A percentile compares a stretch with the other conserved stretches of the same genome.
Conservation (phyloP, 805 yeast species). For the Alloascoidea hylecoeti region DNA sequence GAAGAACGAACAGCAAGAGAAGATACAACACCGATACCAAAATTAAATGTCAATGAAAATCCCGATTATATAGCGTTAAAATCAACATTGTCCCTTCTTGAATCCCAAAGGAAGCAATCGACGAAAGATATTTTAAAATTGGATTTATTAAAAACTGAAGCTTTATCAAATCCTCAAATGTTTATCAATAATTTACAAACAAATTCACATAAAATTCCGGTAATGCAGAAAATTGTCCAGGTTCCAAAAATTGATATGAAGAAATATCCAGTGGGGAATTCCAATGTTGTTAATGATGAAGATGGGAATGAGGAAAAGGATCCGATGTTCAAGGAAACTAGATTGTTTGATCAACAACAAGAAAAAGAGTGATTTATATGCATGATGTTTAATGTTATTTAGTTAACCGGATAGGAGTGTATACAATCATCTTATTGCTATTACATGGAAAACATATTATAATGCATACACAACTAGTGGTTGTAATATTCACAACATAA, state of each 20-base stretch:
- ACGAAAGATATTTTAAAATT: constrained; percentile 12
- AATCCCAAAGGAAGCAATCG: constrained; percentile 12
- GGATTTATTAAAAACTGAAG: constrained; percentile 11
- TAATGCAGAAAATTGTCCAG: constrained; percentile 12
- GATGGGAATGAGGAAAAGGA: too few relatives aligned
- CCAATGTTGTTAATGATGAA: too few relatives aligned
- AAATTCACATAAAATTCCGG: constrained; percentile 10
- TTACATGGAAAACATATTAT: too few relatives aligned
- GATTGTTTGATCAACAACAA: too few relatives aligned
- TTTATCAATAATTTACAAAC: constrained; percentile 9
- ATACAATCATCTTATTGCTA: too few relatives aligned
- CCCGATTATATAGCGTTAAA: constrained; percentile 17
- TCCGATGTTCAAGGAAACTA: too few relatives aligned
- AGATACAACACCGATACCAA: not conserved
- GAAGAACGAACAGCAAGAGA: not conserved
- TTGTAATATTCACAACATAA: too few relatives aligned
- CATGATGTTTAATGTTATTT: too few relatives aligned
- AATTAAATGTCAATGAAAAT: constrained; percentile 9
- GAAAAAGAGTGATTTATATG: too few relatives aligned
- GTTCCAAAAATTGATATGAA: constrained; percentile 12
- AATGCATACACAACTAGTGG: too few relatives aligned
- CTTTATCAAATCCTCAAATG: constrained; percentile 13
- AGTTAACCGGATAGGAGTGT: too few relatives aligned
- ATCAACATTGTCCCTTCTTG: constrained; percentile 13
- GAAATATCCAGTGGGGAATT: not conserved